Evolutionary conservation across 2,329 filamentous ascomycete genomes (phyloP).

Genomic region (Neofusicoccum kwambonambiense): DNA sequence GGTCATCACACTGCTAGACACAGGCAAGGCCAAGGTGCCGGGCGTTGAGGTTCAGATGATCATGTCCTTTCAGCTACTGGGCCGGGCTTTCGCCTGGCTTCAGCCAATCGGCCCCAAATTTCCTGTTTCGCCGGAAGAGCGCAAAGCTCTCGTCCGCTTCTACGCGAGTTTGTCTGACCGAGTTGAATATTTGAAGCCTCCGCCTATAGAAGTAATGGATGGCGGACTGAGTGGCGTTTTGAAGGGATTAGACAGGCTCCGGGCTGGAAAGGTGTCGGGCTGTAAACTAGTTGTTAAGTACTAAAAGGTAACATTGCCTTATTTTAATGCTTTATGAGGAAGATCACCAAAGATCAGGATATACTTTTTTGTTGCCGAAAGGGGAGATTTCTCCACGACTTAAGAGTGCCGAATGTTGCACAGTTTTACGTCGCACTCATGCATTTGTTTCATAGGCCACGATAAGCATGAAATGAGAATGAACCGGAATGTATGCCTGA

Average conservation of each 20-base stretch:
- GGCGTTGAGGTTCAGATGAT: conserved; percentile 25
- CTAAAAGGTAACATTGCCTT: too few relatives aligned
- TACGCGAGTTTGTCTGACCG: conserved; percentile 22
- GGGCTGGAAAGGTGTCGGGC: conserved; percentile 25
- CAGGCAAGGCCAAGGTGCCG: conserved; percentile 20
- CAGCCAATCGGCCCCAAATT: conserved; percentile 30
- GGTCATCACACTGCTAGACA: conserved; percentile 29
- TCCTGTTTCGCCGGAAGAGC: conserved; percentile 28
- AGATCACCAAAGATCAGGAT: too few relatives aligned
- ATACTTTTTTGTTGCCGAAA: too few relatives aligned
- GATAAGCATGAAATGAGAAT: too few relatives aligned
- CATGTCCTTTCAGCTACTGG: conserved; percentile 28
- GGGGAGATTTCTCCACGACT: too few relatives aligned
- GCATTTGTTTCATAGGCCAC: too few relatives aligned
- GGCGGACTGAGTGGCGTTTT: conserved; percentile 22
- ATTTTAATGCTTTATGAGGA: too few relatives aligned
- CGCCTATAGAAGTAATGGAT: conserved; percentile 12
- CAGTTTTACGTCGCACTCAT: too few relatives aligned
- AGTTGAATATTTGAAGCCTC: conserved; percentile 21
- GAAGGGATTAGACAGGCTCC: conserved; percentile 22
- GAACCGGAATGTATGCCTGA: too few relatives aligned
- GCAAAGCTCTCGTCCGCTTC: conserved; percentile 25
- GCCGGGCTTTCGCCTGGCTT: conserved; percentile 27
- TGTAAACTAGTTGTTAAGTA: conserved; percentile 22
- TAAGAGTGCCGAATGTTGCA: too few relatives aligned